phyloP scores from a whole-genome alignment of 2,329 filamentous ascomycete species.

The Phaeosphaeria sp. region DNA sequence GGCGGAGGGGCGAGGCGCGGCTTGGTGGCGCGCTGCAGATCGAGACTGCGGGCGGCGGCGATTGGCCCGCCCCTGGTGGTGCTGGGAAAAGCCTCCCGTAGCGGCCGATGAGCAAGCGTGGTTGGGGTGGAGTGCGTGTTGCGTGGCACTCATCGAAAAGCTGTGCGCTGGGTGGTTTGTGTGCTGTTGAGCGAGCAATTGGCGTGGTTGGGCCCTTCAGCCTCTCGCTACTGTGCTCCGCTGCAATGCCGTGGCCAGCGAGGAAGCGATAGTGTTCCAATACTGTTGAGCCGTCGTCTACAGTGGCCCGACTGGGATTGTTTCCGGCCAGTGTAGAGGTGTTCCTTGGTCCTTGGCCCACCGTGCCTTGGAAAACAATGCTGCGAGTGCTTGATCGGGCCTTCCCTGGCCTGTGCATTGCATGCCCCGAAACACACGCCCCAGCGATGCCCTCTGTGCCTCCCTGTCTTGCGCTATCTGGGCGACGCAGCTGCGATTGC shows the following conservation, averaged over 20 bases:
- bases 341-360: slow-evolving; percentile 5
- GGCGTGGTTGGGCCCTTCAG: not conserved
- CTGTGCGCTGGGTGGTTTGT: not conserved
- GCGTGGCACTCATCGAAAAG: slow-evolving; percentile 18
- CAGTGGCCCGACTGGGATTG: not conserved
- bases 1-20: not conserved
- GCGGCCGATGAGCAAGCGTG: slow-evolving; percentile 17
- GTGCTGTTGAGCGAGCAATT: not conserved
- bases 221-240: not conserved
- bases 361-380: slow-evolving; percentile 25
- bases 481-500: slow-evolving; percentile 4
- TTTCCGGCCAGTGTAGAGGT: slow-evolving; percentile 5
- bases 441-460: not conserved
- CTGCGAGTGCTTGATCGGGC: slow-evolving; percentile 22
- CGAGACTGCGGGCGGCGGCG: not conserved
- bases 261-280: not conserved
- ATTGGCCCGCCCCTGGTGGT: slow-evolving; percentile 16
- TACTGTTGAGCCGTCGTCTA: not conserved
- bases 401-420: slow-evolving; percentile 12
- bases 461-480: not conserved
- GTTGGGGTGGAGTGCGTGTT: slow-evolving; percentile 15
- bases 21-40: not conserved
- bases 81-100: slow-evolving; percentile 16
- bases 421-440: slow-evolving; percentile 16
- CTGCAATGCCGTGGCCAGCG: not conserved